These are phyloP conservation scores for Dianthus caryophyllus DNA, from an alignment of 148 eudicot species.

Conservation along the genomic window DNA sequence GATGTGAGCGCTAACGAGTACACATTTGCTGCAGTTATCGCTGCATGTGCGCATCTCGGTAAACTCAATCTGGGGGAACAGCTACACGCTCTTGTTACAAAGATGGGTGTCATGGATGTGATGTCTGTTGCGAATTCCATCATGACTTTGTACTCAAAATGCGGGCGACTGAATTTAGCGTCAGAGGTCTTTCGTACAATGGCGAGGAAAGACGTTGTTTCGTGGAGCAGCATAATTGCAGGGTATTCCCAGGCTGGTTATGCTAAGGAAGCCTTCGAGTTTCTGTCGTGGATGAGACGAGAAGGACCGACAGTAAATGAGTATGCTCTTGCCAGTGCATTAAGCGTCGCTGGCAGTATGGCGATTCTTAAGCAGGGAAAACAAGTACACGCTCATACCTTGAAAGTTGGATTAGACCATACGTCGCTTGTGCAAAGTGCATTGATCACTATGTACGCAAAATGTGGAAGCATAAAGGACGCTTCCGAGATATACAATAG, in stretches of 20 bases:
- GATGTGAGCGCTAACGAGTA: conserved; percentile 63
- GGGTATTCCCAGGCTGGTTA: conserved; percentile 70
- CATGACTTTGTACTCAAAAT: conserved; percentile 71
- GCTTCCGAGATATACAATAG: conserved; percentile 48
- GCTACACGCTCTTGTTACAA: conserved; percentile 58
- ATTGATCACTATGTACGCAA: conserved; percentile 78
- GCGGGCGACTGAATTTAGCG: conserved; percentile 47
- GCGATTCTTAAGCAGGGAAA: conserved; percentile 84
- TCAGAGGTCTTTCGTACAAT: conserved; percentile 45
- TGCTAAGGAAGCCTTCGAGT: conserved; percentile 68
- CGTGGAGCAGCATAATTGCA: conserved; percentile 84
- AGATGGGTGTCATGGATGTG: conserved; percentile 39
- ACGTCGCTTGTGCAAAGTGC: conserved; percentile 55
- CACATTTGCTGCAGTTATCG: conserved; percentile 71
- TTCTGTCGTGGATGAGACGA: conserved; percentile 60
- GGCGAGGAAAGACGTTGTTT: conserved; percentile 57
- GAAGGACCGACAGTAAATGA: conserved; percentile 76
- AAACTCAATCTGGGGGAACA: conserved; percentile 55
- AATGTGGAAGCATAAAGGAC: conserved; percentile 74
- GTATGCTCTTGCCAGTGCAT: conserved; percentile 61
- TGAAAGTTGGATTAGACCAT: conserved; percentile 58
- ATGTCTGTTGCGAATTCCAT: conserved; percentile 83
- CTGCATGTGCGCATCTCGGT: conserved; percentile 54
- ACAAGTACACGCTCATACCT: conserved; percentile 69
- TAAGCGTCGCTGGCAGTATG: conserved; percentile 72